A percentile compares a stretch with the other conserved stretches of the same genome.
Evolutionary conservation across 495 filamentous ascomycete genomes (phyloP).

Genomic region (Umbilicaria muhlenbergii): DNA sequence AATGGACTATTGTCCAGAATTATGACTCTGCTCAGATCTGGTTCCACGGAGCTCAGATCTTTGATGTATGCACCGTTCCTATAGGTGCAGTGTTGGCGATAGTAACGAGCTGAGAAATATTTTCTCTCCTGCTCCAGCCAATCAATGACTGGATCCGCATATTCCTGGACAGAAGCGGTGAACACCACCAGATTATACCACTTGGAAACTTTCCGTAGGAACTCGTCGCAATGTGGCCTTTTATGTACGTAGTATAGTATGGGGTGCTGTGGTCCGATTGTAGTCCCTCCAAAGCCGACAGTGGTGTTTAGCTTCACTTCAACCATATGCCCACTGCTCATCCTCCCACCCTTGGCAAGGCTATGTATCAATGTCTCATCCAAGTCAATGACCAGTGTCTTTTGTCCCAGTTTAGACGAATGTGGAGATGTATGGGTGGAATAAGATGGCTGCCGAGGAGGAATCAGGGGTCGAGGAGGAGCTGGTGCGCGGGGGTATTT

Average conservation of each 20-base stretch:
- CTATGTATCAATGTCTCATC: constrained; percentile 97
- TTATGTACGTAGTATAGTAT: constrained; percentile 99
- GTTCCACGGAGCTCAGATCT: constrained; percentile 88
- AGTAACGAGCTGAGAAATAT: constrained; percentile 83
- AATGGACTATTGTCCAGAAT: constrained; percentile 96
- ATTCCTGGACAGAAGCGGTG: constrained; percentile 94
- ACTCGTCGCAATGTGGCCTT: constrained; percentile 91
- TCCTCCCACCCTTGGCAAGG: constrained; percentile 86
- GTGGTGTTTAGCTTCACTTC: constrained; percentile 75
- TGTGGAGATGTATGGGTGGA: constrained; percentile 36
- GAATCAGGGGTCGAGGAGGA: constrained; percentile 79
- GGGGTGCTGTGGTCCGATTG: constrained; percentile 74
- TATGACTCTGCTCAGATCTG: constrained; percentile 92
- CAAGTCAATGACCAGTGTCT: constrained; percentile 88
- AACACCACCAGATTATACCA: constrained; percentile 99
- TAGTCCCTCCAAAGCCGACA: constrained; percentile 43
- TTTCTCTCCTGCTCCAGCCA: constrained; percentile 95
- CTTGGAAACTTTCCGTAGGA: constrained; percentile 83
- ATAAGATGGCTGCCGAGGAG: constrained; percentile 72
- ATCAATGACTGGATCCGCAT: constrained; percentile 97
- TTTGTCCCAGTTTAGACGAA: constrained; percentile 40
- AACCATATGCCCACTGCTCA: constrained; percentile 96
- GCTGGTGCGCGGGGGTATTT: constrained; percentile 80
- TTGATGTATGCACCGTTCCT: constrained; percentile 96
- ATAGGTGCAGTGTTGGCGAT: constrained; percentile 90